A percentile compares a stretch with the other conserved stretches of the same genome.
phyloP scores from a whole-genome alignment of 2,329 filamentous ascomycete species.

The Plenodomus lindquistii region DNA sequence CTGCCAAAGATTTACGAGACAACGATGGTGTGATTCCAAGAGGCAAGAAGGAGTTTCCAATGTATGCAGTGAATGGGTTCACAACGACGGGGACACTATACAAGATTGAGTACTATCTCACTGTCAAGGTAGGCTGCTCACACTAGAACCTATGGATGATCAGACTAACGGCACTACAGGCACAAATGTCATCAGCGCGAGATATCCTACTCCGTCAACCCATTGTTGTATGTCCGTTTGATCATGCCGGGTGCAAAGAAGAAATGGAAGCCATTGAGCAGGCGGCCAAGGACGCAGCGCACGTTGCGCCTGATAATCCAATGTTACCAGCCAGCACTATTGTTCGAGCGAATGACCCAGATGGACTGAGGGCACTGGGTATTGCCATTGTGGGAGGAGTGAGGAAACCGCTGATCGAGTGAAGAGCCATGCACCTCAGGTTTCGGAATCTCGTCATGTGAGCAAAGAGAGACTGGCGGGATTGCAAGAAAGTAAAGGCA shows the following conservation, averaged over 20 bases:
- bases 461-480: too few relatives aligned
- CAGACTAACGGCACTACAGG: constrained; percentile 57
- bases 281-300: constrained; percentile 87
- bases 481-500: too few relatives aligned
- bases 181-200: constrained; percentile 81
- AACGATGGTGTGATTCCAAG: constrained; percentile 83
- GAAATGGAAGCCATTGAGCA: constrained; percentile 99
- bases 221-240: constrained; percentile 93
- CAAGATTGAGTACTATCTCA: constrained; percentile 97
- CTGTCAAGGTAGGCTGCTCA: constrained; percentile 79
- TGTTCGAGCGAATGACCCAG: constrained; percentile 74
- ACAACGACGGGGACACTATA: constrained; percentile 93
- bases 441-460: not conserved
- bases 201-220: constrained; percentile 89
- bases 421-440: constrained; percentile 37
- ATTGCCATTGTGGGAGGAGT: constrained; percentile 65
- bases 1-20: constrained; percentile 85
- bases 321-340: constrained; percentile 88
- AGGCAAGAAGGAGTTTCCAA: constrained; percentile 83
- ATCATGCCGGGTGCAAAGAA: constrained; percentile 94
- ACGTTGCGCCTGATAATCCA: constrained; percentile 85
- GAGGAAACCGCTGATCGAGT: constrained; percentile 69
- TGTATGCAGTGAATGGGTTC: constrained; percentile 86
- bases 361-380: constrained; percentile 62
- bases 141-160: not conserved